Percentiles rank a stretch among this genome's conserved stretches.
Evolutionary conservation across 306 rosid genomes (phyloP).

Genomic region (Comarum palustre): DNA sequence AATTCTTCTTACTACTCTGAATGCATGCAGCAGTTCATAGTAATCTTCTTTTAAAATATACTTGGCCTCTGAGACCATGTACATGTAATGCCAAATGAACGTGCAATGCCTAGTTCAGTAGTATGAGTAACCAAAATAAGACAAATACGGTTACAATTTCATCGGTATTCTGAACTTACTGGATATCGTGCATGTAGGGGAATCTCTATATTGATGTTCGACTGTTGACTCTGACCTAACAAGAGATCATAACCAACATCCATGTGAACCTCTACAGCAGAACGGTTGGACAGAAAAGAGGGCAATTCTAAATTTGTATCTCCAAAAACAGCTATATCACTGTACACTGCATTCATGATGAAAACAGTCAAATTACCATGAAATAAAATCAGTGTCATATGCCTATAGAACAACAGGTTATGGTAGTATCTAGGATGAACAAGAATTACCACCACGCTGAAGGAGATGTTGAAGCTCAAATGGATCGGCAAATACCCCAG

Average conservation of each 20-base stretch:
- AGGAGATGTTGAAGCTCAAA: conserved; percentile 78
- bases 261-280: conserved; percentile 77
- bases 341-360: conserved; percentile 42
- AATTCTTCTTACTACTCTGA: neutral
- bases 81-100: neutral
- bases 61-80: neutral
- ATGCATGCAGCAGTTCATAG: neutral
- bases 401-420: conserved; percentile 1
- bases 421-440: neutral
- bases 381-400: conserved; percentile 17
- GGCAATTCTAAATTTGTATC: conserved; percentile 87
- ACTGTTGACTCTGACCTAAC: conserved; percentile 17
- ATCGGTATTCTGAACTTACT: conserved; percentile 35
- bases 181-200: conserved; percentile 87
- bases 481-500: conserved; percentile 80
- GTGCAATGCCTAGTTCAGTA: neutral
- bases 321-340: conserved; percentile 66
- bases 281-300: conserved; percentile 68
- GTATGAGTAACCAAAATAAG: neutral
- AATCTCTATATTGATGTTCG: conserved; percentile 43
- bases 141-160: conserved; percentile 5
- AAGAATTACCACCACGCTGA: conserved; percentile 62
- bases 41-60: neutral
- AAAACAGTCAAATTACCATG: neutral
- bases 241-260: conserved; percentile 39